These are phyloP conservation scores for Pyrenophora seminiperda DNA, from an alignment of 2,329 filamentous ascomycete genomes.

Conservation along the genomic window DNA sequence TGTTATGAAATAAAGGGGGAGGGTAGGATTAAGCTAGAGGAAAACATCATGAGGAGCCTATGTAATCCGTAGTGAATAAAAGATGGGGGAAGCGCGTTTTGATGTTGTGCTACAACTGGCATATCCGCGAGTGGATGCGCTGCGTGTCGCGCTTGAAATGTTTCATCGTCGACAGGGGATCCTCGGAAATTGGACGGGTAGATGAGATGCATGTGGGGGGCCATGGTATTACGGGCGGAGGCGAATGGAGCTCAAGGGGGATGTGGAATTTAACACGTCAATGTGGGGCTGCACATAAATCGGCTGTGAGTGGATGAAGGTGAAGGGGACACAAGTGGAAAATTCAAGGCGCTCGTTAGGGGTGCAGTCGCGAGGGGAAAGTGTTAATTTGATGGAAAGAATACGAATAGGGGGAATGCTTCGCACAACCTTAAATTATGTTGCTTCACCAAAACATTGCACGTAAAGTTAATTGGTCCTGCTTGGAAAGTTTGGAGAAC, in stretches of 20 bases:
- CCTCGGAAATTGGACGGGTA: slow-evolving; percentile 29
- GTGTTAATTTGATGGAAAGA: slow-evolving; percentile 17
- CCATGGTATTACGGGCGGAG: background rate
- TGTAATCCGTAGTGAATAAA: no score
- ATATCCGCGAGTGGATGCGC: slow-evolving; percentile 43
- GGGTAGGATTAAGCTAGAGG: background rate
- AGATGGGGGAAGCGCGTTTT: slow-evolving; percentile 39
- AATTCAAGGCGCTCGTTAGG: slow-evolving; percentile 4
- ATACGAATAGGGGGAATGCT: slow-evolving; percentile 19
- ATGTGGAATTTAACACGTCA: slow-evolving; percentile 21
- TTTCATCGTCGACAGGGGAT: slow-evolving; percentile 46
- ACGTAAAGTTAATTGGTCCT: background rate
- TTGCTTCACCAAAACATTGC: background rate
- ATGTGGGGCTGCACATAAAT: slow-evolving; percentile 18
- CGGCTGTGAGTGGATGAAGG: slow-evolving; percentile 14
- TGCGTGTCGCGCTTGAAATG: slow-evolving; percentile 48
- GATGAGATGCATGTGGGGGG: background rate
- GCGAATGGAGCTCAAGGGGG: slow-evolving; percentile 2
- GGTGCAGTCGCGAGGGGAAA: slow-evolving; percentile 4
- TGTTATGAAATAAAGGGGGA: background rate
- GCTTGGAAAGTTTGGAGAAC: slow-evolving; percentile 2
- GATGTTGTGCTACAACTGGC: slow-evolving; percentile 49
- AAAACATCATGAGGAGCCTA: slow-evolving; percentile 19
- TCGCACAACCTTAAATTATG: slow-evolving; percentile 15
- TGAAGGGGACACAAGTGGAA: background rate